Conservation (phyloP, 2,329 filamentous ascomycete species). For the Botrytis porri region DNA sequence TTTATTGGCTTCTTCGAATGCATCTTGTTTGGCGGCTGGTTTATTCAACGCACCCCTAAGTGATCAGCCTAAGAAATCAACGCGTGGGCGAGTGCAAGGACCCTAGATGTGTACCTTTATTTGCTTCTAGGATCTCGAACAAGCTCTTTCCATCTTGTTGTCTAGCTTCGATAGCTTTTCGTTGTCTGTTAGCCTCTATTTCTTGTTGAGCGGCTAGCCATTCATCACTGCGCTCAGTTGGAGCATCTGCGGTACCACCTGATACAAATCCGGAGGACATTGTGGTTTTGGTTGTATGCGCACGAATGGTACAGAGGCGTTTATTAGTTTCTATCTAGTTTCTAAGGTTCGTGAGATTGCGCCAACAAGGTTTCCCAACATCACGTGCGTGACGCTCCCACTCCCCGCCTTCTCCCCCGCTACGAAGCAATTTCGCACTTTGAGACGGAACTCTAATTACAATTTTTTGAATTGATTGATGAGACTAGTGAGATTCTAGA, state of each 20-base stretch:
- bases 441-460: not conserved
- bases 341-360: conserved; percentile 3
- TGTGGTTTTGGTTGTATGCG: conserved; percentile 11
- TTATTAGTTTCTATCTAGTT: not conserved
- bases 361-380: not conserved
- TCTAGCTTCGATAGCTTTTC: conserved; percentile 41
- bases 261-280: conserved; percentile 52
- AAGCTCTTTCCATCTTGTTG: conserved; percentile 54
- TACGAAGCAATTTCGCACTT: not conserved
- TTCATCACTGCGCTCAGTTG: conserved; percentile 41
- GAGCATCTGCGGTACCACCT: conserved; percentile 47
- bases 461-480: not conserved
- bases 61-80: conserved; percentile 33
- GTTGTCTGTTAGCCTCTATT: conserved; percentile 39
- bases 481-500: not conserved
- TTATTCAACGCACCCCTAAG: conserved; percentile 35
- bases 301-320: conserved; percentile 6
- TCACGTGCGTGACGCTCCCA: not conserved
- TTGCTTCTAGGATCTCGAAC: conserved; percentile 74
- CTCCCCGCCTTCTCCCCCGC: not conserved
- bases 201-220: conserved; percentile 39
- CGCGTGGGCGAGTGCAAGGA: conserved; percentile 14
- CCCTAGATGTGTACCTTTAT: conserved; percentile 59
- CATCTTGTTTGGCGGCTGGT: conserved; percentile 74
- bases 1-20: conserved; percentile 70